These are phyloP conservation scores for Cyclotella cryptica DNA, from an alignment of 108 stramenopile species.

Conservation along the genomic window DNA sequence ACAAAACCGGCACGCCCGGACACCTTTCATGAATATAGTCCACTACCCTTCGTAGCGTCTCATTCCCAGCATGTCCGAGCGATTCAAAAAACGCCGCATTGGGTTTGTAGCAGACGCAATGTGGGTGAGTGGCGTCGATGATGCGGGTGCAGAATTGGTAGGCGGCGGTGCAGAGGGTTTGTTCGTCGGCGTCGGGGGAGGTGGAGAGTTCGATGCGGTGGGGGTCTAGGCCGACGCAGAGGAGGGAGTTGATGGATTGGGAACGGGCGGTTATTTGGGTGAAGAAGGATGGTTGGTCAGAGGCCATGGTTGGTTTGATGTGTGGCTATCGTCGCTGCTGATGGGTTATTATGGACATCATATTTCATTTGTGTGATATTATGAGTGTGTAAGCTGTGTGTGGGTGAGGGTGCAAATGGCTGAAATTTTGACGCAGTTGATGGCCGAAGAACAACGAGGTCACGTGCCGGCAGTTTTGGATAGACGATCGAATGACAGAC, in stretches of 20 bases:
- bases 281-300: slow-evolving; percentile 40
- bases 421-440: no score
- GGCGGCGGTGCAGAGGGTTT: slow-evolving; percentile 78
- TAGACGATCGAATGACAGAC: no score
- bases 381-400: no score
- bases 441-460: no score
- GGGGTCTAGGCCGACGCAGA: slow-evolving; percentile 98
- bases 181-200: slow-evolving; percentile 43
- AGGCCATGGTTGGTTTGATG: not conserved
- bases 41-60: slow-evolving; percentile 81
- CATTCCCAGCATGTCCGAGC: slow-evolving; percentile 79
- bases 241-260: slow-evolving; percentile 77
- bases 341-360: no score
- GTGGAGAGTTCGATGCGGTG: slow-evolving; percentile 75
- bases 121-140: slow-evolving; percentile 85
- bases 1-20: slow-evolving; percentile 82
- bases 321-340: not conserved
- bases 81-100: slow-evolving; percentile 99
- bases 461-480: no score
- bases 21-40: slow-evolving; percentile 51
- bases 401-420: no score
- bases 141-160: slow-evolving; percentile 89
- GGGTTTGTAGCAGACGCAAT: slow-evolving; percentile 95
- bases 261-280: slow-evolving; percentile 40
- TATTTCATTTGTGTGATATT: no score